These are phyloP conservation scores for Penicillium lagena DNA, from an alignment of 495 filamentous ascomycete species.

Conservation along the genomic window DNA sequence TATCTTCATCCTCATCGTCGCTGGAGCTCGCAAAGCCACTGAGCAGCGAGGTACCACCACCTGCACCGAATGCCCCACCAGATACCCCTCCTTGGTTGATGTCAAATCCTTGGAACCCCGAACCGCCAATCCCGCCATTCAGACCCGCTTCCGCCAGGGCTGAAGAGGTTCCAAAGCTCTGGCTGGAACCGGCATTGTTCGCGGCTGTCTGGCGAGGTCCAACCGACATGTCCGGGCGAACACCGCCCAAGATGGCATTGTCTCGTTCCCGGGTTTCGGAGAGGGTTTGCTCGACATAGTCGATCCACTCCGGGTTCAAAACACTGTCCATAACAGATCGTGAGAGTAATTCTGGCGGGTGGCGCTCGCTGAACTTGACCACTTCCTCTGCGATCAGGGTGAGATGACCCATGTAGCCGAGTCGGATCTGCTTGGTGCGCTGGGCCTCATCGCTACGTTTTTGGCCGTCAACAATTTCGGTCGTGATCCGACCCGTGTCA, in stretches of 20 bases:
- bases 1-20: slow-evolving; percentile 94
- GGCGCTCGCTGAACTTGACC: slow-evolving; percentile 94
- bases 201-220: slow-evolving; percentile 59
- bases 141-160: slow-evolving; percentile 74
- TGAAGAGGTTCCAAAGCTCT: slow-evolving; percentile 55
- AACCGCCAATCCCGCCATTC: slow-evolving; percentile 45
- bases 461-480: slow-evolving; percentile 87
- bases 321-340: slow-evolving; percentile 82
- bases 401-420: slow-evolving; percentile 98
- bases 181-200: slow-evolving; percentile 53
- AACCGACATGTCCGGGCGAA: slow-evolving; percentile 80
- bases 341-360: slow-evolving; percentile 80
- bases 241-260: slow-evolving; percentile 96
- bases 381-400: slow-evolving; percentile 98
- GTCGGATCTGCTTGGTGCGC: slow-evolving; percentile 71
- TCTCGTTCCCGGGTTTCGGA: slow-evolving; percentile 93
- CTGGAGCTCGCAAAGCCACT: slow-evolving; percentile 95
- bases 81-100: slow-evolving; percentile 59
- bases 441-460: slow-evolving; percentile 79
- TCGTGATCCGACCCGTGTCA: slow-evolving; percentile 80
- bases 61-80: slow-evolving; percentile 56
- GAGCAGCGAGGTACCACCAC: slow-evolving; percentile 63
- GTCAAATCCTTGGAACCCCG: slow-evolving; percentile 70
- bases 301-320: slow-evolving; percentile 80
- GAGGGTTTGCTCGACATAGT: slow-evolving; percentile 91